Conservation (phyloP, 2,329 filamentous ascomycete species). For the Trichoderma asperellum region DNA sequence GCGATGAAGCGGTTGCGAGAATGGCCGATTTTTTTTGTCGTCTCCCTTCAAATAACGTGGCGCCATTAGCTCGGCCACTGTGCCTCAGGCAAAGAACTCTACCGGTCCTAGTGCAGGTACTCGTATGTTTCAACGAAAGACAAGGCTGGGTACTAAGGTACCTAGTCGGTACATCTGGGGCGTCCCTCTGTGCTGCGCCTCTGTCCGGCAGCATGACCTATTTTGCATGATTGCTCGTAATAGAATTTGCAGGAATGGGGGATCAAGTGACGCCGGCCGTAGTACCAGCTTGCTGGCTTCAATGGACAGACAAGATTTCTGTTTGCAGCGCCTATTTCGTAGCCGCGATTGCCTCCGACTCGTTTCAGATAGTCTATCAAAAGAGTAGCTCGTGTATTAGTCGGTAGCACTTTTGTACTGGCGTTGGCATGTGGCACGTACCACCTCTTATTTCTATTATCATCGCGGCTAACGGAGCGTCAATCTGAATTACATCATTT, state of each 20-base stretch:
- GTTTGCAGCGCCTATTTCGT: background rate
- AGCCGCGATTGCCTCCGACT: conserved; percentile 13
- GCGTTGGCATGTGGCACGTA: conserved; percentile 22
- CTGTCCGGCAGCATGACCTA: conserved; percentile 18
- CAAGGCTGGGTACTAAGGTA: background rate
- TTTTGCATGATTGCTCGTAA: conserved; percentile 1
- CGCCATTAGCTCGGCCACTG: background rate
- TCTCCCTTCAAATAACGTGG: conserved; percentile 1
- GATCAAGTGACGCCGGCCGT: background rate
- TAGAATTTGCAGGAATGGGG: background rate
- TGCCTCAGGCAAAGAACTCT: background rate
- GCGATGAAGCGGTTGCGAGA: background rate
- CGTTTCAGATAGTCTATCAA: conserved; percentile 16
- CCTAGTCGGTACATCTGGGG: background rate
- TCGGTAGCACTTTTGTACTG: background rate
- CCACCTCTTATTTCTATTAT: conserved; percentile 24
- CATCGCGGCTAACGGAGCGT: conserved; percentile 26
- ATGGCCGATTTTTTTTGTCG: background rate
- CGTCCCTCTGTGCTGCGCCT: conserved; percentile 16
- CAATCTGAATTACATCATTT: conserved; percentile 28
- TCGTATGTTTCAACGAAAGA: background rate
- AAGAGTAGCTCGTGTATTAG: background rate
- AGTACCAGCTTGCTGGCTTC: background rate
- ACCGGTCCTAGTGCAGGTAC: background rate
- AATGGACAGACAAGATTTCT: background rate